phyloP scores from a whole-genome alignment of 2,329 filamentous ascomycete species.

The Calonectria hongkongensis region DNA sequence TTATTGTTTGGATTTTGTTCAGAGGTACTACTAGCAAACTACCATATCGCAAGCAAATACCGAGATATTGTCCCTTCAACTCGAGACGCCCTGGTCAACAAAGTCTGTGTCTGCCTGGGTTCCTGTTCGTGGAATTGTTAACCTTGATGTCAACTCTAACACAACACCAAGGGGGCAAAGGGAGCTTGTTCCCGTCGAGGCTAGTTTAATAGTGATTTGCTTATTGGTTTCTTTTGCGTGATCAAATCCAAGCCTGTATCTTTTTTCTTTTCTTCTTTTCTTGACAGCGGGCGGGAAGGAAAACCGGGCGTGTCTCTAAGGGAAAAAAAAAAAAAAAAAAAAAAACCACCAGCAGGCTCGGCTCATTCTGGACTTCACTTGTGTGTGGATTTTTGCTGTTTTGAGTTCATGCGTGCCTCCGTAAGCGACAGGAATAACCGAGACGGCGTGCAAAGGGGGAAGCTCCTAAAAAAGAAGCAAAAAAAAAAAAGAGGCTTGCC shows the following conservation, averaged over 20 bases:
- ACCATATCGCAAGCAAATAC: not conserved
- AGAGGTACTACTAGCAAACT: not conserved
- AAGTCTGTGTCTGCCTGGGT: not conserved
- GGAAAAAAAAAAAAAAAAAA: too few relatives aligned
- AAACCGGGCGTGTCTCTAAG: not conserved
- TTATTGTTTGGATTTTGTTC: not conserved
- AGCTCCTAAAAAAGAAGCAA: not conserved
- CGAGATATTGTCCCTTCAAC: not conserved
- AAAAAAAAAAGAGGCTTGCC: not conserved
- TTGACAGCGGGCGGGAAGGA: not conserved
- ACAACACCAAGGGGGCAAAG: not conserved
- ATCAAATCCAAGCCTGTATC: not conserved
- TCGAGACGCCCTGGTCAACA: not conserved
- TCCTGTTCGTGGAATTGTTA: not conserved
- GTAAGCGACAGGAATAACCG: not conserved
- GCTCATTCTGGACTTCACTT: not conserved
- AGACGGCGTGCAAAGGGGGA: not conserved
- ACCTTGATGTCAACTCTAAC: not conserved
- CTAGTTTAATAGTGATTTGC: not conserved
- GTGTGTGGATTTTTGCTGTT: not conserved
- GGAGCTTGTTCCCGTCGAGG: not conserved
- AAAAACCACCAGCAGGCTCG: not conserved
- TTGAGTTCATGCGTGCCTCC: slow-evolving; percentile 3
- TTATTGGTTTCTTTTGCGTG: not conserved
- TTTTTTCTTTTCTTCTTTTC: not conserved